Conservation (phyloP, 768 basidiomycete species). For the Rhizopogon rudus region DNA sequence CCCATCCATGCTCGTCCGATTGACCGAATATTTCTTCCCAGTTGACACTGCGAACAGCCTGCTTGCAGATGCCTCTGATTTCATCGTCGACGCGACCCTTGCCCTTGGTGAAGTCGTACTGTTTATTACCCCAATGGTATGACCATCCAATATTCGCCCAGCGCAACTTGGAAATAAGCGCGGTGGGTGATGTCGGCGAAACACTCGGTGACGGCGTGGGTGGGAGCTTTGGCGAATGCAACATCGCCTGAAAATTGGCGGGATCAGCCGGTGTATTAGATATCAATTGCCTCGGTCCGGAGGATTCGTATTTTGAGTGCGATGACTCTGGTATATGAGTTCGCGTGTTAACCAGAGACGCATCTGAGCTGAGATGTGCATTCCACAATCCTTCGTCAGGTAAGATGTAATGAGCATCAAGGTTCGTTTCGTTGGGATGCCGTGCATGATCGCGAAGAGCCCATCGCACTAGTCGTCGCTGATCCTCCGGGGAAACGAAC, state of each 20-base stretch:
- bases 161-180: constrained; percentile 71
- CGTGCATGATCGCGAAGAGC: constrained; percentile 72
- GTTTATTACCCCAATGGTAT: constrained; percentile 96
- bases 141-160: constrained; percentile 97
- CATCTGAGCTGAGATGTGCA: constrained; percentile 33
- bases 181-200: constrained; percentile 41
- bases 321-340: constrained; percentile 18
- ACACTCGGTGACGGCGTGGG: constrained; percentile 62
- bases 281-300: constrained; percentile 63
- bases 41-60: constrained; percentile 55
- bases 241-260: constrained; percentile 48
- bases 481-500: constrained; percentile 57
- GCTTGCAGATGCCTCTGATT: constrained; percentile 54
- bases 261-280: constrained; percentile 66
- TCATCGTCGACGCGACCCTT: constrained; percentile 56
- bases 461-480: constrained; percentile 67
- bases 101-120: constrained; percentile 81
- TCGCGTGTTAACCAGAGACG: constrained; percentile 38
- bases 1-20: constrained; percentile 42
- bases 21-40: constrained; percentile 64
- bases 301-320: constrained; percentile 13
- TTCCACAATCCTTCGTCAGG: constrained; percentile 80
- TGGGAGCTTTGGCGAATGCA: constrained; percentile 52
- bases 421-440: constrained; percentile 82
- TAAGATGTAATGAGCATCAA: constrained; percentile 80